phyloP scores from a whole-genome alignment of 495 filamentous ascomycete genomes.

The Hypoxylon fuscum region DNA sequence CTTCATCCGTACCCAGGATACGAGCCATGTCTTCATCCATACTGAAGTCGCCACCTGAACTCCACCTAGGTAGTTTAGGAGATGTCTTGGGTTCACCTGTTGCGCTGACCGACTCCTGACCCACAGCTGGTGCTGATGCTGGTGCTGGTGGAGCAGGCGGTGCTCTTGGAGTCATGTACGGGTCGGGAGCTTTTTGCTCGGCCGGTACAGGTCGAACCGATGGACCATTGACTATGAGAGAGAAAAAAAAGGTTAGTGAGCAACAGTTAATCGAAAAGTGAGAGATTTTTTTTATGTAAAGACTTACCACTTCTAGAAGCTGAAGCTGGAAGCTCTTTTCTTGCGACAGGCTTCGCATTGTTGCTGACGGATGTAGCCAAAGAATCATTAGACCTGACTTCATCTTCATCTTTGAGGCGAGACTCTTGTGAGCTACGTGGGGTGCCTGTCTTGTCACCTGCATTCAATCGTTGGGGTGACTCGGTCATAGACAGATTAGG shows the following conservation, averaged over 20 bases:
- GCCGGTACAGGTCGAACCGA: constrained; percentile 41
- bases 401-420: constrained; percentile 55
- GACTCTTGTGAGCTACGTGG: constrained; percentile 61
- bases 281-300: background rate
- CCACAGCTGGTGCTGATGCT: constrained; percentile 59
- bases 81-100: constrained; percentile 65
- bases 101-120: constrained; percentile 65
- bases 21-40: constrained; percentile 92
- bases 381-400: constrained; percentile 55
- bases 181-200: constrained; percentile 60
- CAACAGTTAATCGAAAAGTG: background rate
- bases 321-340: constrained; percentile 57
- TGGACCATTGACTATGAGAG: constrained; percentile 54
- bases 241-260: constrained; percentile 21
- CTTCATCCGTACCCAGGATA: constrained; percentile 76
- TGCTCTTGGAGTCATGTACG: constrained; percentile 70
- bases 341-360: constrained; percentile 51
- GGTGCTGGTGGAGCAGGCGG: constrained; percentile 67
- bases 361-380: constrained; percentile 43
- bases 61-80: constrained; percentile 78
- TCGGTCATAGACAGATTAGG: constrained; percentile 34
- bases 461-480: constrained; percentile 40
- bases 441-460: constrained; percentile 52
- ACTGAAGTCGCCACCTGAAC: constrained; percentile 77
- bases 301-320: constrained; percentile 51